Base-by-base conservation (phyloP, 2,329 filamentous ascomycete species). In the Diplodia intermedia region DNA sequence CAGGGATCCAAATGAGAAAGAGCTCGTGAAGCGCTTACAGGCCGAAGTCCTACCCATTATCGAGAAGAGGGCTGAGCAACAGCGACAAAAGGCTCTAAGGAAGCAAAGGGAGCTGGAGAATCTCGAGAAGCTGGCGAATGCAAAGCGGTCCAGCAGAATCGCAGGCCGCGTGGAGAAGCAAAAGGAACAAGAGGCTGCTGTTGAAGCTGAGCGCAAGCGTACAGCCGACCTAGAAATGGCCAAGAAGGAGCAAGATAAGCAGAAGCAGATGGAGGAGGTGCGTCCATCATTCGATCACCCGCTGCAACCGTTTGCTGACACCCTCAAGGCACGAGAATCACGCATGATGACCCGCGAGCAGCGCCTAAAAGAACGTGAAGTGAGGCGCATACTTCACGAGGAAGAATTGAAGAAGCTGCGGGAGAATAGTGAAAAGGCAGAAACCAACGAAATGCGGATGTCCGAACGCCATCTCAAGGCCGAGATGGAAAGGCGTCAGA, bases 71-170 rank as follows among this genome's bases (percentile, higher is more conserved):
- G 88, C 87, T 69, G 88, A 89, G 72, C 83, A 84, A 55, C 82
- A 94, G 73, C 86, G 89, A 36, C 89, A 89, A 69, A 94, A 94
- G 78, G 82, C 84, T 81, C 88, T 80, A 85, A 92, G 83, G 83
- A 90, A 90, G 73, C 88, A 96, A 76, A 92, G 90, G 70, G 94
- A 98, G 74, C 80, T 97, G 26, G 83, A 93, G 65, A 93, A 89
- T 72, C 79, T 97, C 71, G 90, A 94, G 73, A 94, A 95, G 77
- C 86, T 98, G 81, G 93, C 93, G n/a, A 92, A 90, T 68, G 94
- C 95, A 4, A 99, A 99, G 81, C 86, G 95, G 70, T 99, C 95
- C 0, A 97, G 92, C 74, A 89, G 95, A 70, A 88, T 99, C 72
- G 94, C 94, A 20, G 86, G 87, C 71, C 96, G 93, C 76, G 83